phyloP scores from a whole-genome alignment of 2,329 filamentous ascomycete species.

The Nemania diffusa region DNA sequence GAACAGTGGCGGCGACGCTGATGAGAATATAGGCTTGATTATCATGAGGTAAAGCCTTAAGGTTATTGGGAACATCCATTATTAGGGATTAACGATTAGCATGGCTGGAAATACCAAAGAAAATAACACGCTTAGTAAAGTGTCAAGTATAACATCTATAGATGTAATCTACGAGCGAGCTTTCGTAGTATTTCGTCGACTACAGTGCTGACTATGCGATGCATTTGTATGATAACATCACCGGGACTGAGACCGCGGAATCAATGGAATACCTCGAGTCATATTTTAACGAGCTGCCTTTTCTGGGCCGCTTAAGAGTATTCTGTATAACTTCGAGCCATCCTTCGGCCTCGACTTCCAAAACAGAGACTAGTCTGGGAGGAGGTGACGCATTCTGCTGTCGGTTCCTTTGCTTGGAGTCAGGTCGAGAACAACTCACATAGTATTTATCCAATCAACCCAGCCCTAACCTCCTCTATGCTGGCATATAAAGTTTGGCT shows the following conservation, averaged over 20 bases:
- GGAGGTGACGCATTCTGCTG: background rate
- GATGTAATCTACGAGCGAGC: background rate
- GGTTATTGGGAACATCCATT: slow-evolving; percentile 32
- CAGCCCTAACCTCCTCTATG: background rate
- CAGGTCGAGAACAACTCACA: slow-evolving; percentile 2
- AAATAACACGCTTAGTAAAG: background rate
- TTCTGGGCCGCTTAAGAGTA: background rate
- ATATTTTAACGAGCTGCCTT: background rate
- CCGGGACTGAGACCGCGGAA: background rate
- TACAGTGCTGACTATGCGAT: background rate
- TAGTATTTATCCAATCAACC: slow-evolving; percentile 13
- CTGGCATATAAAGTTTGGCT: background rate
- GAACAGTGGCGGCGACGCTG: slow-evolving; percentile 40
- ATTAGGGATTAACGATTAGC: slow-evolving; percentile 12
- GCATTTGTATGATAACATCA: background rate
- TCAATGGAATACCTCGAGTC: background rate
- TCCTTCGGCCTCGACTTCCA: background rate
- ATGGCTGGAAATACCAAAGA: slow-evolving; percentile 14
- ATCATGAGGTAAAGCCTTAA: slow-evolving; percentile 35
- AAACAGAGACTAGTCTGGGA: slow-evolving; percentile 9
- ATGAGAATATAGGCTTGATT: slow-evolving; percentile 42
- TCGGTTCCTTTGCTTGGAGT: background rate
- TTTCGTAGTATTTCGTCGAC: background rate
- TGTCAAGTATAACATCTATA: no score
- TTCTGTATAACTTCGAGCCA: background rate